Conservation (phyloP, 331 rosid species). For the Malus hybrid region DNA sequence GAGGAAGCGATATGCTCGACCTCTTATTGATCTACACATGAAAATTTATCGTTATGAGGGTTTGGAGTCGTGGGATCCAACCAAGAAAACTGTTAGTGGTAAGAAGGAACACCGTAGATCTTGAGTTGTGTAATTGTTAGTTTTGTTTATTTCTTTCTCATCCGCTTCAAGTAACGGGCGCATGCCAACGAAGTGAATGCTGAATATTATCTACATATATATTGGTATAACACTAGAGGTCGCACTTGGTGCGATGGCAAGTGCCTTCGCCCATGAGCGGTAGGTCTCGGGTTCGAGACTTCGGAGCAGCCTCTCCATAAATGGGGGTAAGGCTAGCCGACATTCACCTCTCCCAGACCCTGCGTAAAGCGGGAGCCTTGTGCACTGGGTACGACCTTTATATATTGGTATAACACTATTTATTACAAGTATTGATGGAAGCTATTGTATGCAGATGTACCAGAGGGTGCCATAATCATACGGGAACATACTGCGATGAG, state of each 20-base stretch:
- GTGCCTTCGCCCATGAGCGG: too few relatives aligned
- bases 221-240: background rate
- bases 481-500: slow-evolving; percentile 74
- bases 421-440: background rate
- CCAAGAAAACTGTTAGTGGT: slow-evolving; percentile 76
- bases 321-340: too few relatives aligned
- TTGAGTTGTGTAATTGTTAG: slow-evolving; percentile 5
- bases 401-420: background rate
- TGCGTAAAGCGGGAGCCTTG: too few relatives aligned
- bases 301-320: too few relatives aligned
- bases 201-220: background rate
- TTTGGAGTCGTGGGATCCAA: slow-evolving; percentile 76
- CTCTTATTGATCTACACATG: slow-evolving; percentile 95
- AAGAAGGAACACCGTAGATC: slow-evolving; percentile 20
- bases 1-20: slow-evolving; percentile 96
- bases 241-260: too few relatives aligned
- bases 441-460: slow-evolving; percentile 65
- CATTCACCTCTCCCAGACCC: too few relatives aligned
- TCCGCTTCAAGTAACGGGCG: background rate
- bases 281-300: too few relatives aligned
- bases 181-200: background rate
- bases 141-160: background rate
- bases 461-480: slow-evolving; percentile 90
- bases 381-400: too few relatives aligned
- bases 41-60: slow-evolving; percentile 88